Percentiles rank a stretch among this genome's conserved stretches.
Conservation (phyloP, 2,329 filamentous ascomycete species). For the Coniochaeta pulveracea region DNA sequence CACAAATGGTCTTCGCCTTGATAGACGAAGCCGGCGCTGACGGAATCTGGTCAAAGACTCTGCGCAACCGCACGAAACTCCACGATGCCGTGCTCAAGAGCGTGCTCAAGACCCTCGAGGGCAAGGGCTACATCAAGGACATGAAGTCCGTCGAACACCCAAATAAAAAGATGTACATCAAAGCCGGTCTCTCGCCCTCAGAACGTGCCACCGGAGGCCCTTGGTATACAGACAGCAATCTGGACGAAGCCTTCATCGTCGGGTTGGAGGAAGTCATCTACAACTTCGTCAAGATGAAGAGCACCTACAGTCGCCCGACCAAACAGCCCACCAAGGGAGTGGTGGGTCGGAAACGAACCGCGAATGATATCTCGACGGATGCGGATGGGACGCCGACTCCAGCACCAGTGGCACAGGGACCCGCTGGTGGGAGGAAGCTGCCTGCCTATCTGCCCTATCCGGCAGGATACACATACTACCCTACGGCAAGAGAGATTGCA, state of each 20-base stretch:
- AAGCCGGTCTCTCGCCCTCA: constrained; percentile 70
- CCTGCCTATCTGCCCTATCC: constrained; percentile 38
- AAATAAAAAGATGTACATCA: constrained; percentile 92
- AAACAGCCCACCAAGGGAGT: constrained; percentile 42
- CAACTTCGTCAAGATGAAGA: constrained; percentile 58
- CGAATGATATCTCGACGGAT: constrained; percentile 26
- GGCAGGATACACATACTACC: constrained; percentile 65
- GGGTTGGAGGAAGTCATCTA: constrained; percentile 64
- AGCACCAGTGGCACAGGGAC: not conserved
- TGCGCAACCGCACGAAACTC: constrained; percentile 70
- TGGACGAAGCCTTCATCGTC: constrained; percentile 80
- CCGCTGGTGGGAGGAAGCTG: constrained; percentile 4
- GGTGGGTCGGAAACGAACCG: constrained; percentile 41
- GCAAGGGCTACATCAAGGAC: constrained; percentile 70
- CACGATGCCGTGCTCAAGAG: constrained; percentile 75
- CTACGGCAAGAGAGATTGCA: constrained; percentile 70
- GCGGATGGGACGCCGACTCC: constrained; percentile 16
- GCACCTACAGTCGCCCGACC: constrained; percentile 48
- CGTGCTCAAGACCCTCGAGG: constrained; percentile 72
- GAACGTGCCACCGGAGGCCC: constrained; percentile 88
- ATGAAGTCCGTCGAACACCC: constrained; percentile 90
- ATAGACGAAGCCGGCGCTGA: constrained; percentile 78
- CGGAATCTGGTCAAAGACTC: constrained; percentile 83
- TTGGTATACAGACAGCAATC: constrained; percentile 76
- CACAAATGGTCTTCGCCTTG: constrained; percentile 73